A percentile compares a stretch with the other conserved stretches of the same genome.
These are phyloP conservation scores for Syzygium malaccense DNA, from an alignment of 441 rosid species.

Conservation along the genomic window DNA sequence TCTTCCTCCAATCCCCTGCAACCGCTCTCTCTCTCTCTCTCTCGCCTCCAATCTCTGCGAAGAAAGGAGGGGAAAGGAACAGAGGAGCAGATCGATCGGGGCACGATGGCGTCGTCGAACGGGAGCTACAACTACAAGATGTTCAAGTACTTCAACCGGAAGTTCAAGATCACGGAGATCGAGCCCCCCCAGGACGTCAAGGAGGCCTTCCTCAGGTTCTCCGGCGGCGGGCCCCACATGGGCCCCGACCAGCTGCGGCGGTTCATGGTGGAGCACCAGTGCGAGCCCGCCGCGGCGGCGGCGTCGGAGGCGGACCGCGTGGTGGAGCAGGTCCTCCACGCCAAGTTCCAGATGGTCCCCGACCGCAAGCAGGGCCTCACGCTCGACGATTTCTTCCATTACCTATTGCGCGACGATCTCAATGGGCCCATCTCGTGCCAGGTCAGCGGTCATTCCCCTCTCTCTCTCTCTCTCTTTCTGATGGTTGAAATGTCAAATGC, in stretches of 20 bases:
- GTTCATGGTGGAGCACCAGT: constrained; percentile 40
- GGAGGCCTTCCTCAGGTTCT: constrained; percentile 27
- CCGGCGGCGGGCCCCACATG: constrained; percentile 24
- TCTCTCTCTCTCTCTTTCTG: neutral
- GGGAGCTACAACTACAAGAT: constrained; percentile 47
- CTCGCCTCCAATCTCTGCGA: constrained; percentile 2
- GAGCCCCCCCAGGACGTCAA: constrained; percentile 47
- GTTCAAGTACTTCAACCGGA: constrained; percentile 54
- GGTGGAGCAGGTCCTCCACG: constrained; percentile 28
- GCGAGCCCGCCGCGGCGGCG: constrained; percentile 15
- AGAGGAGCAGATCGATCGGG: neutral
- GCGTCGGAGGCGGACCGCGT: constrained; percentile 30
- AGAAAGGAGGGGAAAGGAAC: neutral
- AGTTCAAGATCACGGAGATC: constrained; percentile 50
- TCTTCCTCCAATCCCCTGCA: neutral
- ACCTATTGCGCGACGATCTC: constrained; percentile 34
- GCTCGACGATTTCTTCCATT: constrained; percentile 53
- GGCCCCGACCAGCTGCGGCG: constrained; percentile 27
- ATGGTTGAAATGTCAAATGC: neutral
- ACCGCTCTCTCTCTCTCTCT: neutral
- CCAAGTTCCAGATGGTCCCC: neutral
- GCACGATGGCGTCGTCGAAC: neutral
- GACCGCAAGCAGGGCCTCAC: constrained; percentile 24
- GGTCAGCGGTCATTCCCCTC: neutral
- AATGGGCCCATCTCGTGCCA: constrained; percentile 37